These are phyloP conservation scores for Hanseniaspora hatyaiensis DNA, from an alignment of 805 yeast genomes.

Conservation along the genomic window DNA sequence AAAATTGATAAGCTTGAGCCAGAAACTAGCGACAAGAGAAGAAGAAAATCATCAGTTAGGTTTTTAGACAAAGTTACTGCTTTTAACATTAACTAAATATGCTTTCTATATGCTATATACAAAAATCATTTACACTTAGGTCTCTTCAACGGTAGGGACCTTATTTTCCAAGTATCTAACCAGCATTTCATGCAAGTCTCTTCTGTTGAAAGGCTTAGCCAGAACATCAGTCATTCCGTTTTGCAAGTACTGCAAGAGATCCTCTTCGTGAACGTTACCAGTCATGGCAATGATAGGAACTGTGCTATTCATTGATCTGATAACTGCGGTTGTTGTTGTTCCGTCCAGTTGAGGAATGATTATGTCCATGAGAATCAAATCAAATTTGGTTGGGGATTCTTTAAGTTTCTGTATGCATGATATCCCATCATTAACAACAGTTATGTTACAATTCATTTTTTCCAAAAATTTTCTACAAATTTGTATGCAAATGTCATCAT, in stretches of 20 bases:
- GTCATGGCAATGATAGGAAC: slow-evolving; percentile 95
- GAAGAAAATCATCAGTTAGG: slow-evolving; percentile 54
- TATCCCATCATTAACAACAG: slow-evolving; percentile 84
- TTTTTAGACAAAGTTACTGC: slow-evolving; percentile 51
- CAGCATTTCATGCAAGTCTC: slow-evolving; percentile 65
- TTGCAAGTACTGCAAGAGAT: slow-evolving; percentile 63
- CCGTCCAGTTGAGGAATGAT: slow-evolving; percentile 85
- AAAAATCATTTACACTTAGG: too few species aligned
- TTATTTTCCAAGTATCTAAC: slow-evolving; percentile 56
- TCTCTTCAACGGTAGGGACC: slow-evolving; percentile 26
- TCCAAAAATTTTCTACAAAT: slow-evolving; percentile 70
- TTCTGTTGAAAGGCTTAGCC: slow-evolving; percentile 88
- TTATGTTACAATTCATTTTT: slow-evolving; percentile 85
- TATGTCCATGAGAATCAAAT: slow-evolving; percentile 73
- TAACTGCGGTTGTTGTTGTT: slow-evolving; percentile 80
- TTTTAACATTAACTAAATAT: slow-evolving; percentile 31
- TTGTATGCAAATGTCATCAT: slow-evolving; percentile 70
- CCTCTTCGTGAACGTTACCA: slow-evolving; percentile 74
- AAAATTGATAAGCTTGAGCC: background rate
- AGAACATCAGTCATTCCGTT: slow-evolving; percentile 88
- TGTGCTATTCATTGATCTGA: slow-evolving; percentile 67
- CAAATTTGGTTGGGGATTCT: slow-evolving; percentile 46
- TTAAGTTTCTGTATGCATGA: slow-evolving; percentile 72
- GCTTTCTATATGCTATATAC: too few species aligned
- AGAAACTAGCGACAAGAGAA: slow-evolving; percentile 20